These are phyloP conservation scores for Hagleromyces aurorensis DNA, from an alignment of 805 yeast species.

Conservation along the genomic window DNA sequence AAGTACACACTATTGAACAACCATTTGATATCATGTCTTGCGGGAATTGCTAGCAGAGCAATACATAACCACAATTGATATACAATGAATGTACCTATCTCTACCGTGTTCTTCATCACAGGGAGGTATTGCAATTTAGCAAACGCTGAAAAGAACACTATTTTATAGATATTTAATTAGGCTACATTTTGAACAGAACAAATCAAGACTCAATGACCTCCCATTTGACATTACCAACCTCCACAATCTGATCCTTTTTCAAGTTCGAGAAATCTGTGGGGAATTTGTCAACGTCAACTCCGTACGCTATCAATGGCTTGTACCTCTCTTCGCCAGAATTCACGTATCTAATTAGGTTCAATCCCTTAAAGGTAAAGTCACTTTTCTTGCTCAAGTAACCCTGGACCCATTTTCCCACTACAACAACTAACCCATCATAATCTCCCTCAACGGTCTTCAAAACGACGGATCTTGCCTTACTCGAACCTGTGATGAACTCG, in stretches of 20 bases:
- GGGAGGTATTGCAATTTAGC: too few species aligned
- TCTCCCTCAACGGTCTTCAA: constrained; percentile 19
- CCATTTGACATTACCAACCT: constrained; percentile 23
- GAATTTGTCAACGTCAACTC: constrained; percentile 21
- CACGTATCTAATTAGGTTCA: constrained; percentile 25
- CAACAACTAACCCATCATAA: constrained; percentile 25
- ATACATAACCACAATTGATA: too few species aligned
- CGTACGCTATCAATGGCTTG: constrained; percentile 16
- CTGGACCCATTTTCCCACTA: constrained; percentile 30
- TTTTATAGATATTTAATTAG: too few species aligned
- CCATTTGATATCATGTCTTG: too few species aligned
- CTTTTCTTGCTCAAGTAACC: constrained; percentile 26
- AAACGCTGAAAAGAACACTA: too few species aligned
- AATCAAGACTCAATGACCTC: constrained; percentile 30
- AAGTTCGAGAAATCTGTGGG: constrained; percentile 21
- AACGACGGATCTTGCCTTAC: constrained; percentile 18
- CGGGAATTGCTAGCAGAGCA: too few species aligned
- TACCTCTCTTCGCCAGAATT: constrained; percentile 11
- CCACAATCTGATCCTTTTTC: constrained; percentile 18
- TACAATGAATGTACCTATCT: too few species aligned
- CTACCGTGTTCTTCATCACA: too few species aligned
- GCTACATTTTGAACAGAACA: too few species aligned
- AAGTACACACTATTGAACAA: too few species aligned
- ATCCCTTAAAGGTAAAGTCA: constrained; percentile 13
- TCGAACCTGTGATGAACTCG: constrained; percentile 14